Evolutionary conservation across 345 rosid genomes (phyloP).

Genomic region (sweet orange (Citrus sinensis)): DNA sequence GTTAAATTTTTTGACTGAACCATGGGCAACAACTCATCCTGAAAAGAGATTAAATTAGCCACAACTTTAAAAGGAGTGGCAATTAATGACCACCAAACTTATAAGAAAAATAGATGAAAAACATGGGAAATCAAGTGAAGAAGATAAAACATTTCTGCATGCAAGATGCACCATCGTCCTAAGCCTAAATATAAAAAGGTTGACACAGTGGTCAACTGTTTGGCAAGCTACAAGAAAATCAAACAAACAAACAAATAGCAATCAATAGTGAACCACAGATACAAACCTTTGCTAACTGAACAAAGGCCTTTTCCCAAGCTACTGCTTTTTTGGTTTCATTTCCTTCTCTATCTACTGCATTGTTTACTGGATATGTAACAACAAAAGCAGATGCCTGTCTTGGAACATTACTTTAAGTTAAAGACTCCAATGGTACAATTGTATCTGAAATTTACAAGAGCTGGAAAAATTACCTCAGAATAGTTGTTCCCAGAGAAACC

Average conservation of each 20-base stretch:
- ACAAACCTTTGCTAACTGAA: conserved; percentile 80
- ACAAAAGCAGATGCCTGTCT: conserved; percentile 92
- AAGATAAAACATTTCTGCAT: neutral
- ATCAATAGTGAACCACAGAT: neutral
- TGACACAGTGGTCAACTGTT: neutral
- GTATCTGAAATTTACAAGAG: conserved; percentile 12
- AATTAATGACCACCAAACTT: neutral
- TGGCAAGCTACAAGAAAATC: neutral
- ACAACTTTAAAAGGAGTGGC: no score
- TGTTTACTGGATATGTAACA: conserved; percentile 91
- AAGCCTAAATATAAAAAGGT: neutral
- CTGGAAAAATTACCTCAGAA: conserved; percentile 66
- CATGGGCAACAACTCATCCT: conserved; percentile 76
- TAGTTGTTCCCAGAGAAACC: conserved; percentile 85
- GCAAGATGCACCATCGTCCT: neutral
- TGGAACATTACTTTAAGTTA: conserved; percentile 26
- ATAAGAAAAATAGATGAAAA: neutral
- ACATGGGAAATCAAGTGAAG: neutral
- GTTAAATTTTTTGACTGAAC: conserved; percentile 70
- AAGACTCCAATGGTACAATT: conserved; percentile 11
- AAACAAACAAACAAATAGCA: neutral
- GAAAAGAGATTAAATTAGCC: conserved; percentile 14
- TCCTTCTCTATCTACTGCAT: conserved; percentile 58
- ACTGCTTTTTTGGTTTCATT: conserved; percentile 59
- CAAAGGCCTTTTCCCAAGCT: conserved; percentile 95